phyloP scores from a whole-genome alignment of 139 green algal species.

The Auxenochlorella pyrenoidosa region DNA sequence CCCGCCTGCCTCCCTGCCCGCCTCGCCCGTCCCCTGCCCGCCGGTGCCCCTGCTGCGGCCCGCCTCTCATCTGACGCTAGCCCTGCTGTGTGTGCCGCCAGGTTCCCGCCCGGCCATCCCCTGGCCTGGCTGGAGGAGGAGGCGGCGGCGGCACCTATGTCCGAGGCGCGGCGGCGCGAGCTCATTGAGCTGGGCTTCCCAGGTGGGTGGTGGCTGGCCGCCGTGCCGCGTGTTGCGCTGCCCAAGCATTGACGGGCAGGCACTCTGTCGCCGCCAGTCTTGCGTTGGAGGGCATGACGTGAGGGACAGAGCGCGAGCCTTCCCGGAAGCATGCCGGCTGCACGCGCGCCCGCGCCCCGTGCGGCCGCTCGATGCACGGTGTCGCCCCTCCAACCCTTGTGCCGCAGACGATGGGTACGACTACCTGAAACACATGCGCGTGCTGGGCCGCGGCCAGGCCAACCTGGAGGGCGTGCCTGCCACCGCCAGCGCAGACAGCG shows the following conservation, averaged over 20 bases:
- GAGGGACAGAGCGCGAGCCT: not conserved
- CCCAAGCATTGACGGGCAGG: not conserved
- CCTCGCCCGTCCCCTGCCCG: too few species aligned
- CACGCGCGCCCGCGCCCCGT: too few species aligned
- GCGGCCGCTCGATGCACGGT: too few species aligned
- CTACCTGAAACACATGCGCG: conserved; percentile 89
- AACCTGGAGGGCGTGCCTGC: conserved; percentile 34
- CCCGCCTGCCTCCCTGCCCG: not conserved
- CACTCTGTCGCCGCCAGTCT: not conserved
- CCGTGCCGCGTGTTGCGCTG: not conserved
- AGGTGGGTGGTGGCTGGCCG: not conserved
- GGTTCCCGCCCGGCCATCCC: conserved; percentile 51
- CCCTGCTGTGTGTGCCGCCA: not conserved
- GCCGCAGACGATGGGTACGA: conserved; percentile 94
- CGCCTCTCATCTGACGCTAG: too few species aligned
- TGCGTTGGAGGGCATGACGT: not conserved
- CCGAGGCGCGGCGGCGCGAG: conserved; percentile 70
- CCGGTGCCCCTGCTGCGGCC: too few species aligned
- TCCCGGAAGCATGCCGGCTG: too few species aligned
- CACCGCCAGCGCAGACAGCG: not conserved
- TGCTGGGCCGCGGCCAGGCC: conserved; percentile 43
- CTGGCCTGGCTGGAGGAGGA: conserved; percentile 61
- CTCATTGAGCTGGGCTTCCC: conserved; percentile 87
- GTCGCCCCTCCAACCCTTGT: too few species aligned
- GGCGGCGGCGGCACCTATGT: conserved; percentile 12